Percentiles rank a stretch among this genome's conserved stretches.
phyloP scores from a whole-genome alignment of 768 basidiomycete species.

The Tephrocybe sp. region DNA sequence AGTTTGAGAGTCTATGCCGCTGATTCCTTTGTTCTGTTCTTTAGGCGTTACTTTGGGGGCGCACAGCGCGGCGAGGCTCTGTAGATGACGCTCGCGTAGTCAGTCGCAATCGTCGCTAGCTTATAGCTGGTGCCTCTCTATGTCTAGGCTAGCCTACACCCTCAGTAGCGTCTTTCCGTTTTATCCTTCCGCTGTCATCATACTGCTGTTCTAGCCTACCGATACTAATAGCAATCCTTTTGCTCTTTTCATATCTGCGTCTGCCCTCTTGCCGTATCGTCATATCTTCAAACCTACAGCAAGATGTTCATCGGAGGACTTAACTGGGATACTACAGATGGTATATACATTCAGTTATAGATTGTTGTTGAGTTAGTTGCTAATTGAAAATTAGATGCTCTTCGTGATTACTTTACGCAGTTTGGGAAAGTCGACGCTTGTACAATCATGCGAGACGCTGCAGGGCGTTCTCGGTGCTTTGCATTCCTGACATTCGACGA shows the following conservation, averaged over 20 bases:
- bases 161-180: constrained; percentile 73
- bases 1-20: constrained; percentile 39
- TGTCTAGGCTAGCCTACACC: constrained; percentile 77
- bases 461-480: constrained; percentile 94
- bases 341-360: constrained; percentile 48
- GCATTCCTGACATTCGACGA: constrained; percentile 97
- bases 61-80: constrained; percentile 21
- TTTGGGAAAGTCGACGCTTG: constrained; percentile 97
- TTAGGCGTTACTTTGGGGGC: constrained; percentile 26
- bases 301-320: constrained; percentile 99
- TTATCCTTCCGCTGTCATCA: constrained; percentile 56
- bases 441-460: constrained; percentile 97
- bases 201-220: constrained; percentile 65
- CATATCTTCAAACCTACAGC: constrained; percentile 42
- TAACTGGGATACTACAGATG: constrained; percentile 99
- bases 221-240: constrained; percentile 79
- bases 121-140: constrained; percentile 62
- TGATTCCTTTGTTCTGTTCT: constrained; percentile 19
- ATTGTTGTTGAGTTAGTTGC: constrained; percentile 37
- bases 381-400: constrained; percentile 56
- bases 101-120: constrained; percentile 63
- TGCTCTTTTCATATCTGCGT: constrained; percentile 41
- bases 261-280: constrained; percentile 19
- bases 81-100: constrained; percentile 57
- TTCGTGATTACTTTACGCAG: constrained; percentile 88